A percentile compares a stretch with the other conserved stretches of the same genome.
These are phyloP conservation scores for Pelargonium fulgidum DNA, from an alignment of 441 rosid genomes.

Conservation along the genomic window DNA sequence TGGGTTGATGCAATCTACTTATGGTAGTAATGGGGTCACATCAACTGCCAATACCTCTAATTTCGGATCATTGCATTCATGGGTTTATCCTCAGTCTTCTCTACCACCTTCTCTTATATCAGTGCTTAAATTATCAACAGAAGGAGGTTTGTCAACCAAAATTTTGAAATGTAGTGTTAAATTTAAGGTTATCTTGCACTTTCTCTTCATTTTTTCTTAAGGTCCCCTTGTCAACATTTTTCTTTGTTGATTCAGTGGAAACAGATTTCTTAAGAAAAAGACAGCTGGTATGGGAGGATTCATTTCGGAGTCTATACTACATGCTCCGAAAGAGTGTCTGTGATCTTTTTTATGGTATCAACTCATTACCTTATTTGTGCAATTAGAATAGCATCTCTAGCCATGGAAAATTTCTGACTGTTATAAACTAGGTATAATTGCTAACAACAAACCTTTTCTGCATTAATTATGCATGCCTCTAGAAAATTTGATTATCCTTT, in stretches of 20 bases:
- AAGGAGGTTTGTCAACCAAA: slow-evolving; percentile 45
- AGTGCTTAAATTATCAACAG: slow-evolving; percentile 39
- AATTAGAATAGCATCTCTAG: not conserved
- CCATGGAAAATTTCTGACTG: not conserved
- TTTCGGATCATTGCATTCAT: slow-evolving; percentile 66
- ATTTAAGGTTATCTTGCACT: not conserved
- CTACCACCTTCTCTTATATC: slow-evolving; percentile 74
- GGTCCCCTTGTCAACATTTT: slow-evolving; percentile 7
- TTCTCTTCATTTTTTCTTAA: slow-evolving; percentile 17
- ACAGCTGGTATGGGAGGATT: slow-evolving; percentile 76
- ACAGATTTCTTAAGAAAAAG: slow-evolving; percentile 65
- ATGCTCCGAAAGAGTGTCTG: slow-evolving; percentile 72
- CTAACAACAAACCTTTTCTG: not conserved
- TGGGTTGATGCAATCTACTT: slow-evolving; percentile 26
- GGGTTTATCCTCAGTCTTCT: slow-evolving; percentile 87
- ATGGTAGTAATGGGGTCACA: slow-evolving; percentile 31
- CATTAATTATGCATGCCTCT: not conserved
- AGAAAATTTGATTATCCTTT: not conserved
- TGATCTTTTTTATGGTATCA: slow-evolving; percentile 63
- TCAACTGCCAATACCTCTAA: slow-evolving; percentile 34
- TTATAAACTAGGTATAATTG: not conserved
- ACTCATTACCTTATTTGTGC: slow-evolving; percentile 14
- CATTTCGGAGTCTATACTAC: slow-evolving; percentile 80
- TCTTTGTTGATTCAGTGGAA: slow-evolving; percentile 40
- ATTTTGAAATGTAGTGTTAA: not conserved